Evolutionary conservation across 306 rosid genomes (phyloP), one percentile per base, ranked within the genome.

Genomic region (Pachyrhizus erosus): DNA sequence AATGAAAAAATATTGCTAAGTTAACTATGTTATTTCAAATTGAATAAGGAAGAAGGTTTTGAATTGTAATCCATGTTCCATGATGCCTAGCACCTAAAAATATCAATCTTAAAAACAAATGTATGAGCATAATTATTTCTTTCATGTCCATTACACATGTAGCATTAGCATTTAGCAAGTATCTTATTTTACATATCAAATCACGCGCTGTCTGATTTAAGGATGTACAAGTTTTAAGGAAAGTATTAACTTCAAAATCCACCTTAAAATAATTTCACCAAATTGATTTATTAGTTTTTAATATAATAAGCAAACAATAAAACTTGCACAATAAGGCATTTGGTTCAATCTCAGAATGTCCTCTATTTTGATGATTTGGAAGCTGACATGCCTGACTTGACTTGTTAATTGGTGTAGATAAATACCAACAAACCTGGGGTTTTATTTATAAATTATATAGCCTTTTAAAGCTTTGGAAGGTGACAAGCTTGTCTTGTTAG

Each of bases 271-370:
- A 23, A 58, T 24, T 58, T 58, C 9, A 58, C 8, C 34, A 11
- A 48, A 27, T 15, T 12, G 14, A 45, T 10, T 12, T 13, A 13
- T 1, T 2, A 34, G 10, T 12, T 52, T 42, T 21, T 31, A 24
- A 49, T 13, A 12, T 29, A 18, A 18, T 52, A 52, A 11, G 2
- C 5, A 66, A 60, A 37, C 48, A 37, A 21, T 0, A 21, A 9
- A 31, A 1, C 13, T 29, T 1, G 3, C 79, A 79, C 4, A 70
- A 7, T 12, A 58, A 75, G 85, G 85, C 76, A 74, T 82, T 81
- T 82, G 89, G 90, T 88, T 83, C 65, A 69, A 73, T 81, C 85
- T 81, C 69, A 45, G 80, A 81, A 81, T 74, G 80, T 67, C 85
- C 80, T 57, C 27, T 8, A 42, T 76, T n/a, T 57, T 69, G 65